phyloP scores from a whole-genome alignment of 352 stramenopile species.

The Pythium biforme region DNA sequence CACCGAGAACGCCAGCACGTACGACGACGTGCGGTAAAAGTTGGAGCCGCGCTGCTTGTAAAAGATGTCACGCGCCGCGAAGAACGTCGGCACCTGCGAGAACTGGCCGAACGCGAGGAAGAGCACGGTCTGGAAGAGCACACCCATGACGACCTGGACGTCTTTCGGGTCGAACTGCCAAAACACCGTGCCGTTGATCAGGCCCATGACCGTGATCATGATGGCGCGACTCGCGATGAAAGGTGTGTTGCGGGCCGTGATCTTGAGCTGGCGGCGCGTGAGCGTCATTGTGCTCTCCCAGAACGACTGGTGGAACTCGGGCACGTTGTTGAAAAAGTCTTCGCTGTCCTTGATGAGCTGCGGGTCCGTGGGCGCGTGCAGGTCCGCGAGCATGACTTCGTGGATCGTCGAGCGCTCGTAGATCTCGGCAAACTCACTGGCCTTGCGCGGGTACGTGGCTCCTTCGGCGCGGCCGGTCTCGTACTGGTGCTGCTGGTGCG shows the following conservation, averaged over 20 bases:
- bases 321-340: constrained; percentile 26
- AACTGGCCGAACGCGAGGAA: constrained; percentile 67
- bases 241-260: constrained; percentile 29
- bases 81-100: constrained; percentile 59
- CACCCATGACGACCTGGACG: constrained; percentile 40
- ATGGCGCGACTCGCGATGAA: constrained; percentile 29
- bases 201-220: constrained; percentile 35
- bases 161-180: constrained; percentile 35
- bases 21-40: constrained; percentile 69
- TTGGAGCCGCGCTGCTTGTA: constrained; percentile 74
- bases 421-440: constrained; percentile 28
- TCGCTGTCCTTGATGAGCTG: constrained; percentile 78
- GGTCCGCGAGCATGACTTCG: constrained; percentile 25
- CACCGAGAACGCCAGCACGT: constrained; percentile 44
- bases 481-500: constrained; percentile 31
- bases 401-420: constrained; percentile 25
- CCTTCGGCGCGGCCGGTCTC: constrained; percentile 17
- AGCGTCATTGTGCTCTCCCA: constrained; percentile 28
- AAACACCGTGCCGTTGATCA: constrained; percentile 36
- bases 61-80: constrained; percentile 50
- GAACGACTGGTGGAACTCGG: constrained; percentile 30
- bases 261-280: constrained; percentile 30
- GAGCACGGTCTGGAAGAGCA: constrained; percentile 73
- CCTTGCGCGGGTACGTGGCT: constrained; percentile 21
- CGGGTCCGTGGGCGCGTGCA: constrained; percentile 87